Conservation (phyloP, 225 moss, liverwort and hornwort species). For the Lunularia cruciata region DNA sequence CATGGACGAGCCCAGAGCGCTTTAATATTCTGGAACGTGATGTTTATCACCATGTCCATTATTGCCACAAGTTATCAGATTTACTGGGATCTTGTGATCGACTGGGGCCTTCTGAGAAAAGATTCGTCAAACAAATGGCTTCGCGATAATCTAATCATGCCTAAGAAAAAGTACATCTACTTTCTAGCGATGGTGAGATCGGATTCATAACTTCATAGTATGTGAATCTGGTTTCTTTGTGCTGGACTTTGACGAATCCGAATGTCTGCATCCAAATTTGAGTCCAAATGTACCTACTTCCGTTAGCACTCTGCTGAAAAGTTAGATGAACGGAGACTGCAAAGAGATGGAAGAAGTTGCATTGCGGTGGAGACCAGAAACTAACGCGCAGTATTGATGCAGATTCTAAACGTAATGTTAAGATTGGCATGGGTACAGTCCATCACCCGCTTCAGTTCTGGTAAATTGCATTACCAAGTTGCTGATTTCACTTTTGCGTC, state of each 20-base stretch:
- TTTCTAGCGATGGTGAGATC: constrained; percentile 60
- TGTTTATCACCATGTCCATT: constrained; percentile 46
- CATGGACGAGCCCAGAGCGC: constrained; percentile 28
- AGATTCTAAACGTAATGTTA: constrained; percentile 60
- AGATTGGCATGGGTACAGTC: constrained; percentile 80
- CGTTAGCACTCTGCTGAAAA: neutral
- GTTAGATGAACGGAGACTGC: neutral
- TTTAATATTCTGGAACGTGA: constrained; percentile 37
- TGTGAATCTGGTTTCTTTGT: no score
- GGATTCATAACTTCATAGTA: neutral
- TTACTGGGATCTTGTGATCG: constrained; percentile 67
- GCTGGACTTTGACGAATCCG: no score
- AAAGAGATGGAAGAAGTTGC: no score
- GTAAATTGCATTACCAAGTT: constrained; percentile 38
- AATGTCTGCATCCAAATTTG: neutral
- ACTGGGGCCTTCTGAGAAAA: constrained; percentile 62
- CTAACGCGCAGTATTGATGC: constrained; percentile 5
- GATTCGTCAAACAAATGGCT: constrained; percentile 63
- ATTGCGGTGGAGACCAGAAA: no score
- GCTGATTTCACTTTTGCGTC: constrained; percentile 67
- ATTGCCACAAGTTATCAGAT: constrained; percentile 58
- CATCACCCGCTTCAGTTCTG: constrained; percentile 51
- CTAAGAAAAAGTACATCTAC: constrained; percentile 55
- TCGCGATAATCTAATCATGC: constrained; percentile 54
- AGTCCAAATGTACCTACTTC: neutral